Conservation (phyloP, 73 alveolate species). For the Effrenium voratum region DNA sequence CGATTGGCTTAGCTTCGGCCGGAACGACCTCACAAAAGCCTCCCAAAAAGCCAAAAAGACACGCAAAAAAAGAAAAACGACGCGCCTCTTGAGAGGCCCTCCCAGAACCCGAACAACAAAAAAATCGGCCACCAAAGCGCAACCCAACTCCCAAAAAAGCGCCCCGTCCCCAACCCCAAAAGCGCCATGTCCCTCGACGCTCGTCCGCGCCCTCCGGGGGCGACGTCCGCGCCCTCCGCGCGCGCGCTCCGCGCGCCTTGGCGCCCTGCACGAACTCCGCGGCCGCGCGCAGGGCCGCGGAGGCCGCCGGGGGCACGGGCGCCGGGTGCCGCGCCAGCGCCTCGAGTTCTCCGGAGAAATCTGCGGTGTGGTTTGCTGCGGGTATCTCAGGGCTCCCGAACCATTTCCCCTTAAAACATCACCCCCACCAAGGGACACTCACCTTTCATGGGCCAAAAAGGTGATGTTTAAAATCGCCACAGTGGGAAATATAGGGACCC, state of each 20-base stretch:
- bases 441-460: not conserved
- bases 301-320: not conserved
- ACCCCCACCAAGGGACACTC: not conserved
- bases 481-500: not conserved
- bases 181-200: not conserved
- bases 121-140: too few species aligned
- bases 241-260: not conserved
- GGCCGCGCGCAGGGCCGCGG: constrained; percentile 35
- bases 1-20: too few species aligned
- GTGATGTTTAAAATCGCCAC: not conserved
- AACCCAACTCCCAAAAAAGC: too few species aligned
- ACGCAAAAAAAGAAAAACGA: too few species aligned
- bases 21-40: too few species aligned
- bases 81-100: too few species aligned
- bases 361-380: not conserved
- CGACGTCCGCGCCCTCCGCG: too few species aligned
- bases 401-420: not conserved
- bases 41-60: too few species aligned
- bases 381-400: not conserved
- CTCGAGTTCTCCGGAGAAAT: not conserved
- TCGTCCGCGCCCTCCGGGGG: not conserved
- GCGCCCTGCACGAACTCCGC: constrained; percentile 81
- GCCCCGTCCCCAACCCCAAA: not conserved
- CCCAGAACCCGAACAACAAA: too few species aligned
- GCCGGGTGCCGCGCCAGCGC: not conserved